phyloP scores from a whole-genome alignment of 495 filamentous ascomycete genomes.

The Ramalina peruviana region DNA sequence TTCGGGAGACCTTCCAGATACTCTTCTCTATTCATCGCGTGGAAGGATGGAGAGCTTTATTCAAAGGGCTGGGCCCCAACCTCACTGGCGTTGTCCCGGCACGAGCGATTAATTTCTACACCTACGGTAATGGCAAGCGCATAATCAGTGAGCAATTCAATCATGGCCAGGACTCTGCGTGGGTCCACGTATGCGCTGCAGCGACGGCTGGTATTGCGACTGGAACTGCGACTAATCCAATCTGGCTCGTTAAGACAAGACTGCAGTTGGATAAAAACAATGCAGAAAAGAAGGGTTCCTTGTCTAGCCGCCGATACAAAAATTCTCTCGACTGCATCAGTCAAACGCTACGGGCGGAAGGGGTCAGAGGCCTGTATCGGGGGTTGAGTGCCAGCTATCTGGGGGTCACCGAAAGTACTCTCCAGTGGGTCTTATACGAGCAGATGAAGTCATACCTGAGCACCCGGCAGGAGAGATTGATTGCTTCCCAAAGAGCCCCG shows the following conservation, averaged over 20 bases:
- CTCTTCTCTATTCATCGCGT: constrained; percentile 36
- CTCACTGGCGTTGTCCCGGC: constrained; percentile 44
- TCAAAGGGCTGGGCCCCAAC: constrained; percentile 45
- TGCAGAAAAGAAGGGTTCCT: constrained; percentile 25
- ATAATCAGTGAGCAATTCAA: constrained; percentile 34
- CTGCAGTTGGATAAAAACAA: constrained; percentile 40
- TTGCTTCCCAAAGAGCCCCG: constrained; percentile 20
- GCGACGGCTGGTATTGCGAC: constrained; percentile 41
- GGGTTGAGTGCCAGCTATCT: constrained; percentile 42
- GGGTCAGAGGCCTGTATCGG: constrained; percentile 38
- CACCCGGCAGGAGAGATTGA: constrained; percentile 26
- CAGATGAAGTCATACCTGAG: constrained; percentile 37
- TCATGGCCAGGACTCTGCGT: constrained; percentile 29
- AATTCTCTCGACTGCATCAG: constrained; percentile 41
- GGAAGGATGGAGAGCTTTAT: constrained; percentile 44
- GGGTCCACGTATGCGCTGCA: constrained; percentile 38
- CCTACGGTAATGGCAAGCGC: constrained; percentile 45
- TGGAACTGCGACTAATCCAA: constrained; percentile 46
- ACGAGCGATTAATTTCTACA: constrained; percentile 43
- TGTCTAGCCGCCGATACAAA: constrained; percentile 32
- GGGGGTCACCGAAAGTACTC: constrained; percentile 40
- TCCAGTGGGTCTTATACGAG: constrained; percentile 47
- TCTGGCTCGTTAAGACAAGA: constrained; percentile 47
- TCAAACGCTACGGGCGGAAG: constrained; percentile 39
- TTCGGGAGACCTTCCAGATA: constrained; percentile 43